Conservation (phyloP, 2,329 filamentous ascomycete species). For the Talaromyces atroroseus region DNA sequence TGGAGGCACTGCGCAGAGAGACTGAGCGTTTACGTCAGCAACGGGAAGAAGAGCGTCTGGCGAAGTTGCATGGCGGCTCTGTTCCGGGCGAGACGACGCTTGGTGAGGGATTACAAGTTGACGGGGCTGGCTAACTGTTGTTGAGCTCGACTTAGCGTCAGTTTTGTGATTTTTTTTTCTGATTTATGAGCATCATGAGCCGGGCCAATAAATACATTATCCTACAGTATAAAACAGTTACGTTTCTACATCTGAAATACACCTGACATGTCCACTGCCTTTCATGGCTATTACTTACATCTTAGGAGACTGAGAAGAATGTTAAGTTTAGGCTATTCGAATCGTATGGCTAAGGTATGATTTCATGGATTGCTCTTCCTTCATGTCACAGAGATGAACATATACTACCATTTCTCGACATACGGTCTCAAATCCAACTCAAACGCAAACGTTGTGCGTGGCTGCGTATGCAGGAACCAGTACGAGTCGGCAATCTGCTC, state of each 20-base stretch:
- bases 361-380: not conserved
- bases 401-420: conserved; percentile 69
- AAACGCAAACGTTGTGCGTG: conserved; percentile 70
- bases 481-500: conserved; percentile 76
- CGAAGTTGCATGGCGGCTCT: conserved; percentile 27
- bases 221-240: not conserved
- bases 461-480: conserved; percentile 78
- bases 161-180: not conserved
- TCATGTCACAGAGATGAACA: not conserved
- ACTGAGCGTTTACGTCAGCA: conserved; percentile 68
- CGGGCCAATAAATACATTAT: not conserved
- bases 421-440: conserved; percentile 76
- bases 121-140: conserved; percentile 5
- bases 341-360: not conserved
- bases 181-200: conserved; percentile 3
- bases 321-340: too few relatives aligned
- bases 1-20: conserved; percentile 75
- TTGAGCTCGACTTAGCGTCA: not conserved
- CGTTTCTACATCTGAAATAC: not conserved
- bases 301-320: not conserved
- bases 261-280: not conserved
- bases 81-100: not conserved
- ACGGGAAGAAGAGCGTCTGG: conserved; percentile 70
- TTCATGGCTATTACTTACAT: not conserved
- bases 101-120: conserved; percentile 4